Base-by-base conservation (phyloP, 345 rosid species). In the Populus alba region DNA sequence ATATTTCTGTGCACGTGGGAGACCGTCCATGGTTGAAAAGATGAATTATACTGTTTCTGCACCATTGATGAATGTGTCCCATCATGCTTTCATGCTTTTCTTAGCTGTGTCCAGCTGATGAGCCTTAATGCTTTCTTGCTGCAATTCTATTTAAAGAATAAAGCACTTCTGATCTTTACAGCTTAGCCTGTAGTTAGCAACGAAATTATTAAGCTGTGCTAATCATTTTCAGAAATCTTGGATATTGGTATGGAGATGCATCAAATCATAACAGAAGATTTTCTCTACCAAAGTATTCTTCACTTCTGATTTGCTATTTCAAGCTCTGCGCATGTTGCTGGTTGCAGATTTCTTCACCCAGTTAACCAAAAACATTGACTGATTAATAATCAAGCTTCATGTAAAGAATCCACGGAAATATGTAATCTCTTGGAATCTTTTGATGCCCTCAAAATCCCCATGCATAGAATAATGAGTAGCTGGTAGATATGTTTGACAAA, bases 151-250 rank as follows among this genome's bases (percentile, higher is more conserved):
- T 68, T 33, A 29, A 77, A 71, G 65, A 78, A 67, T 31, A 49
- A 33, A 61, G 8, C 12, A 5, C 37, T 29, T 35, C 11, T 18
- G 29, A 71, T 74, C 85, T 81, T 83, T 83, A 74, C 88, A 83
- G 86, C 76, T 73, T 55, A 23, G 49, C 47, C 31, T 67, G 33
- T 65, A 15, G 23, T 38, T 29, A 31, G 25, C 53, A 53, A 61
- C 51, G 9, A 45, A 76, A 77, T 31, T 63, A 71, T 49, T 38
- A 38, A 75, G 41, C 27, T 25, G 49, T 71, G 29, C 53, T 51
- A 41, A 16, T 66, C 6, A 57, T 49, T 41, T 55, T 5, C 5
- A 61, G 20, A 51, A 49, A 49, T 59, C 67, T 25, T 63, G 65
- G 72, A 53, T 33, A 63, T 31, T 16, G 31, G 63, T 31, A 41